These are phyloP conservation scores for Russula sp. DNA, from an alignment of 768 basidiomycete genomes.

Conservation along the genomic window DNA sequence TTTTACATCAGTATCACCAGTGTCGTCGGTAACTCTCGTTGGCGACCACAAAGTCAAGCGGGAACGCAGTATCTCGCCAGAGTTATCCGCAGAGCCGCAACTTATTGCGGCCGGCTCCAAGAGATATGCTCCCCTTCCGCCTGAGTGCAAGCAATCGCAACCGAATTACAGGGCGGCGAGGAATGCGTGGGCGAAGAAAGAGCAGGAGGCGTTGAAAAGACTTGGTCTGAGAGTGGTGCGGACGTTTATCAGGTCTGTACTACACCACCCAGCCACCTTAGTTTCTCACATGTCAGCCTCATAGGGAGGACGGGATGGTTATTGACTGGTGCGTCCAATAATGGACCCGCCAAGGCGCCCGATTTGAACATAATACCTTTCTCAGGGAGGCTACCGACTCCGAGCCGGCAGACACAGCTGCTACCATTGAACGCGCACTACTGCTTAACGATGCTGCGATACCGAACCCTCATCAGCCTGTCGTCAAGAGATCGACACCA, in stretches of 20 bases:
- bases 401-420: not conserved
- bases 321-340: slow-evolving; percentile 21
- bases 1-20: not conserved
- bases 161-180: slow-evolving; percentile 12
- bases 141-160: slow-evolving; percentile 13
- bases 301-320: slow-evolving; percentile 25
- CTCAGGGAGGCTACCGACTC: slow-evolving; percentile 8
- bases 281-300: not conserved
- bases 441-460: not conserved
- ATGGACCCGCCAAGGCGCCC: not conserved
- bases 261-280: not conserved
- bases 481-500: not conserved
- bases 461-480: not conserved
- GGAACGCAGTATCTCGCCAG: slow-evolving; percentile 20
- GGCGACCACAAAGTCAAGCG: slow-evolving; percentile 10
- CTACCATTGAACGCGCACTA: slow-evolving; percentile 17
- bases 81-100: not conserved
- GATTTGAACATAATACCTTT: not conserved
- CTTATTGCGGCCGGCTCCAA: slow-evolving; percentile 17
- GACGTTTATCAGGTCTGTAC: slow-evolving; percentile 21
- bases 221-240: slow-evolving; percentile 15
- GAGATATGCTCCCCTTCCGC: slow-evolving; percentile 18
- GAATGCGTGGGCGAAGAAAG: slow-evolving; percentile 16
- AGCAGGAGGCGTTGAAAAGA: slow-evolving; percentile 9
- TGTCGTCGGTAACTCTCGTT: slow-evolving; percentile 15